Conservation (phyloP, 108 stramenopile species). For the Cyclotella distinguenda region DNA sequence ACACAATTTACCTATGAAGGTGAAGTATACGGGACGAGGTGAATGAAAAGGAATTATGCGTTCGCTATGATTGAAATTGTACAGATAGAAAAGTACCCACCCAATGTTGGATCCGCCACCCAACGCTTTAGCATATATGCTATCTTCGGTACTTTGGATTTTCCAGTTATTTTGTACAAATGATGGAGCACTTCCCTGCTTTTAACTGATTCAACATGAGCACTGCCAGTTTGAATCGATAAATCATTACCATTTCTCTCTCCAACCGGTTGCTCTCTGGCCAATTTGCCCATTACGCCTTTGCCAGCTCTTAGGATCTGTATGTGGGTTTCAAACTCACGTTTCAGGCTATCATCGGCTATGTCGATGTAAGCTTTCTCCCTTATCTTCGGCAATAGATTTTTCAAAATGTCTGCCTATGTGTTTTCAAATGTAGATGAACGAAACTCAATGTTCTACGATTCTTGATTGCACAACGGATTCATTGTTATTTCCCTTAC, state of each 20-base stretch:
- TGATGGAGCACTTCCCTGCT: slow-evolving; percentile 77
- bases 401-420: slow-evolving; percentile 81
- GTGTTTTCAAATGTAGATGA: neutral
- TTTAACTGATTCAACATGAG: slow-evolving; percentile 26
- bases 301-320: slow-evolving; percentile 60
- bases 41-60: no score
- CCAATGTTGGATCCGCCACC: slow-evolving; percentile 65
- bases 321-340: slow-evolving; percentile 58
- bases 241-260: neutral
- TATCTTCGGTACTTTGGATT: slow-evolving; percentile 78
- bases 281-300: slow-evolving; percentile 71
- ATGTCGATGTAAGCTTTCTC: slow-evolving; percentile 67
- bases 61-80: no score
- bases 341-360: slow-evolving; percentile 35
- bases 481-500: neutral
- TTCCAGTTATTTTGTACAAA: slow-evolving; percentile 81
- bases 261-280: slow-evolving; percentile 37
- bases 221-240: slow-evolving; percentile 3
- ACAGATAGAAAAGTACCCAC: neutral
- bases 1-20: slow-evolving; percentile 79
- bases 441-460: no score
- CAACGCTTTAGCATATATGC: slow-evolving; percentile 63
- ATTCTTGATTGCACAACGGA: no score
- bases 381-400: slow-evolving; percentile 84
- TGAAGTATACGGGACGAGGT: neutral